Percentiles rank a stretch among this genome's conserved stretches.
These are phyloP conservation scores for Xylariaceae sp. DNA, from an alignment of 2,329 filamentous ascomycete genomes.

Conservation along the genomic window DNA sequence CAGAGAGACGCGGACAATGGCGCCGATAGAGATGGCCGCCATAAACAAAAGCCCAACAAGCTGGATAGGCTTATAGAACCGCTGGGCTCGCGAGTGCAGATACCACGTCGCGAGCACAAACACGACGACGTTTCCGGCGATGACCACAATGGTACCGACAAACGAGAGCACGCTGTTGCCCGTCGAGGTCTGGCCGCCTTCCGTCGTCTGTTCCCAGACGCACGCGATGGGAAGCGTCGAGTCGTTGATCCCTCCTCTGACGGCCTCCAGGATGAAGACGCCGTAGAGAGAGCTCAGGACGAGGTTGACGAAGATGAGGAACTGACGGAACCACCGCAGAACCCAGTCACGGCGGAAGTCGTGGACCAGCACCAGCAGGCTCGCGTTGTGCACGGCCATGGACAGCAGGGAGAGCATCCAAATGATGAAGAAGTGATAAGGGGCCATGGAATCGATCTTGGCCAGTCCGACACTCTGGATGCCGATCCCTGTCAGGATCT, in stretches of 20 bases:
- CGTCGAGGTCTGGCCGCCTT: slow-evolving; percentile 30
- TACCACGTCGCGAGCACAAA: slow-evolving; percentile 60
- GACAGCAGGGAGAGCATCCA: slow-evolving; percentile 63
- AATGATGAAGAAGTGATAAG: slow-evolving; percentile 67
- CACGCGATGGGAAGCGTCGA: slow-evolving; percentile 55
- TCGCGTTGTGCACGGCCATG: slow-evolving; percentile 60
- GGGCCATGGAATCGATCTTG: slow-evolving; percentile 52
- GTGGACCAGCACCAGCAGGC: slow-evolving; percentile 58
- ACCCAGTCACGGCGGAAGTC: slow-evolving; percentile 65
- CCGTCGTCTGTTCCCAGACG: slow-evolving; percentile 47
- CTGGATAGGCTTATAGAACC: slow-evolving; percentile 51
- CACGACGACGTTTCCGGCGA: slow-evolving; percentile 52
- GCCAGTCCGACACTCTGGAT: slow-evolving; percentile 59
- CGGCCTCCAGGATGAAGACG: slow-evolving; percentile 50
- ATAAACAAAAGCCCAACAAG: slow-evolving; percentile 50
- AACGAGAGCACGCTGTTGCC: slow-evolving; percentile 44
- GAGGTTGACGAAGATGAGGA: slow-evolving; percentile 62
- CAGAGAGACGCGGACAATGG: slow-evolving; percentile 50
- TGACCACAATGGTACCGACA: slow-evolving; percentile 56
- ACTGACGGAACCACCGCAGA: slow-evolving; percentile 58
- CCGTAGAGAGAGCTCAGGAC: slow-evolving; percentile 52
- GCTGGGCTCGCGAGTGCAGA: slow-evolving; percentile 49
- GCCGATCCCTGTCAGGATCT: slow-evolving; percentile 64
- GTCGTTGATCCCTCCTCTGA: slow-evolving; percentile 45
- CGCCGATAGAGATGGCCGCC: slow-evolving; percentile 52